Percentiles rank a stretch among this genome's conserved stretches.
These are phyloP conservation scores for Mortierella sp. DNA, from an alignment of 371 early-diverging fungal genomes.

Conservation along the genomic window DNA sequence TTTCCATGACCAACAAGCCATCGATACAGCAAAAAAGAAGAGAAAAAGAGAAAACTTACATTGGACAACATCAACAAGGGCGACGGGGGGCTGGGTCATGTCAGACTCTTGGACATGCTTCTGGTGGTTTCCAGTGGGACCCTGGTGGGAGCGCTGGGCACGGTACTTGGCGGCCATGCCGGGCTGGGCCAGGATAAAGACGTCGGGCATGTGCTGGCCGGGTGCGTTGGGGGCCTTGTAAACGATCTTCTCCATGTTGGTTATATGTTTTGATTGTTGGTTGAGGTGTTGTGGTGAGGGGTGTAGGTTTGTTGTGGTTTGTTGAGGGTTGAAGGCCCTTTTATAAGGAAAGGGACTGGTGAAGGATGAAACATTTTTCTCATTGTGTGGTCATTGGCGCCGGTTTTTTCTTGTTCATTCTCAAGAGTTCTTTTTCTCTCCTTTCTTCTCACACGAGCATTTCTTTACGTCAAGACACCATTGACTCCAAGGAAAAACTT, in stretches of 20 bases:
- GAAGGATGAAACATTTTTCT: not conserved
- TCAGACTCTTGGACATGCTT: conserved; percentile 16
- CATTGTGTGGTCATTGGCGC: not conserved
- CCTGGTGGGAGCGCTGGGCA: conserved; percentile 30
- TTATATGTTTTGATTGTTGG: not conserved
- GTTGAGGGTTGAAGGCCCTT: not conserved
- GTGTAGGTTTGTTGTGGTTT: not conserved
- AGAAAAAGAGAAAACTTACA: conserved; percentile 21
- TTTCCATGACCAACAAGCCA: not conserved
- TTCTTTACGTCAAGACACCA: not conserved
- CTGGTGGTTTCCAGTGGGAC: conserved; percentile 17
- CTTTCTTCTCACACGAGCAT: not conserved
- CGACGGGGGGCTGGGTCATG: conserved; percentile 13
- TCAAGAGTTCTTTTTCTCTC: not conserved
- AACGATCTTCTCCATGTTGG: conserved; percentile 44
- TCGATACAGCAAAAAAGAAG: not conserved
- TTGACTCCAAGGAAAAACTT: not conserved
- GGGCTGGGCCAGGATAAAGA: conserved; percentile 45
- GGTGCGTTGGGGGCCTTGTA: conserved; percentile 48
- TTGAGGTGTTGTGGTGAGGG: not conserved
- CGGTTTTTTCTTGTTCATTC: not conserved
- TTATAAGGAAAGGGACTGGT: not conserved
- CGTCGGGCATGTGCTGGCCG: conserved; percentile 38
- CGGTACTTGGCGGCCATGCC: conserved; percentile 55
- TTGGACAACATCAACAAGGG: conserved; percentile 51